Evolutionary conservation across 2,329 filamentous ascomycete species (phyloP), one percentile per base, ranked within the genome.

Genomic region (Hirsutella thompsonii): DNA sequence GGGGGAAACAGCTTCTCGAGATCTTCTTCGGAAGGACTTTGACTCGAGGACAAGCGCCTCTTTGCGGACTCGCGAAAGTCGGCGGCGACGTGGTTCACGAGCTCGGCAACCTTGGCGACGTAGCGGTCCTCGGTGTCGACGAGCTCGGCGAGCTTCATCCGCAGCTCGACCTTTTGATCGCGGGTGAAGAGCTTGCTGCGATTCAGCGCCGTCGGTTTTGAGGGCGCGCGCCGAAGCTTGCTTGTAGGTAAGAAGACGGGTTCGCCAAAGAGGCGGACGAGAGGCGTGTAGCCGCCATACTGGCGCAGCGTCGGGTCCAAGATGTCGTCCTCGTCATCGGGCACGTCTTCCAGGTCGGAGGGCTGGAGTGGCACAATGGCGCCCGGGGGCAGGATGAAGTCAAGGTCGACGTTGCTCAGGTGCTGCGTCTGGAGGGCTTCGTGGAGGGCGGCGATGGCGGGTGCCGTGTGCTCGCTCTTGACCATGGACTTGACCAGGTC

Each of bases 91-190:
- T 81, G 77, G 47, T 83, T 78, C 34, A 94, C 83, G 45, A 98
- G 64, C 49, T 92, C 84, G 46, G 84, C 77, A 42, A 98, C 64
- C 59, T 96, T 95, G 52, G 75, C 72, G 34, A 98, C 87, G 60
- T 96, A 98, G 58, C 86, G 81, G 56, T 92, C 87, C 59, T 98
- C 92, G 0, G 92, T 98, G 53, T 94, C 85, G 28, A 95, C 76
- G 44, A 96, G 66, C 59, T 98, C 92, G 44, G 77, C 80, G 70
- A 98, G 80, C 59, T 94, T 90, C 60, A 89, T 82, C 33, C 89
- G 79, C 49, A 95, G 66, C 40, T 83, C 83, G 49, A 88, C 74
- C 55, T 94, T 93, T 55, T 95, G 86, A 42, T 83, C 79, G 50
- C 79, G 80, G 29, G 81, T 73, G 53, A 95, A 93, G 0, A 81